Base-by-base conservation (phyloP, 2,329 filamentous ascomycete species). In the Verticillium alfalfae region DNA sequence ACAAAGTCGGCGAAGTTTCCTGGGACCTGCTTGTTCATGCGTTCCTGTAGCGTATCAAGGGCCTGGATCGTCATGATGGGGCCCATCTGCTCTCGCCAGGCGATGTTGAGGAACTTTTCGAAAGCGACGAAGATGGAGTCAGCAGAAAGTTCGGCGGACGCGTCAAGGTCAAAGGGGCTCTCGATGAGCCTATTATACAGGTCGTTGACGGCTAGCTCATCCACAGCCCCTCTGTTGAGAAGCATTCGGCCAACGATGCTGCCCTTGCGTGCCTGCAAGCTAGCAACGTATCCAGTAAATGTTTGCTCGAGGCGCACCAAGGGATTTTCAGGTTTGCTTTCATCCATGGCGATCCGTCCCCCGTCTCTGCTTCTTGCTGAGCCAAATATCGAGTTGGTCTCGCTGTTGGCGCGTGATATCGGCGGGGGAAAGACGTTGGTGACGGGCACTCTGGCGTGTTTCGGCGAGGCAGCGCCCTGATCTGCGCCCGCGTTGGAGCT, bases 71-170 rank as follows among this genome's bases (percentile, higher is more conserved):
- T 87, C 73, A 98, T 87, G 61, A 98, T 86, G 3, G 91, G 87
- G 0, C 94, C 94, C 81, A 97, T 93, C 68, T 92, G 89, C 66
- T 94, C 90, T 63, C 85, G 88, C 94, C 94, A 98, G 13, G 91
- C 93, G 65, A 93, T 88, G 62, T 87, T 88, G 63, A 97, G 79
- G 68, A 97, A 98, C 64, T 96, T 97, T 72, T 97, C 93, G 72
- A 97, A 98, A 0, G 93, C 90, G 34, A 91, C 90, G 70, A 97
- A 96, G 5, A 98, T 83, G 22, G 94, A 88, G 70, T 97, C 93
- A 9, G 94, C 87, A 3, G 88, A 84, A 9, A 91, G 83, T 63
- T 97, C 92, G 0, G 87, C 84, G 2, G 91, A 87, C 10, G 88
- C 80, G 60, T 96, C 90, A 65, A 91, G 83, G 69, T 92, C 92